Evolutionary conservation across 2,329 filamentous ascomycete genomes (phyloP).

Genomic region (Aspergillus texensis): DNA sequence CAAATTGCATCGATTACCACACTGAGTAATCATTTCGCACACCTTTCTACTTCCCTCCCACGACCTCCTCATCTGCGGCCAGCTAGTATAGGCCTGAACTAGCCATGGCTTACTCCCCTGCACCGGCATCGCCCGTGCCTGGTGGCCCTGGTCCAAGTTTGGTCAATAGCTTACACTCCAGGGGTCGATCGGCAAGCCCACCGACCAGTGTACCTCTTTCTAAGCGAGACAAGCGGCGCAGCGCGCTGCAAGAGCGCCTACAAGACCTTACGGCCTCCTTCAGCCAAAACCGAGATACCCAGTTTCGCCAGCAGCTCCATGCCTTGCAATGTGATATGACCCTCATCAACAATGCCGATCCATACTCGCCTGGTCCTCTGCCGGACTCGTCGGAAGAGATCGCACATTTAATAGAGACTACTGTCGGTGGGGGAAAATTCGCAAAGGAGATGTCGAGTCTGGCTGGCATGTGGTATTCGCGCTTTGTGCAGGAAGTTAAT

Average conservation of each 20-base stretch:
- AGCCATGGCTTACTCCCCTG: conserved; percentile 45
- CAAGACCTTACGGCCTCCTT: conserved; percentile 76
- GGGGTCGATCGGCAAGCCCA: conserved; percentile 37
- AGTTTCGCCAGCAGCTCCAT: conserved; percentile 87
- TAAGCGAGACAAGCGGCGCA: conserved; percentile 88
- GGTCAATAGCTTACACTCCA: conserved; percentile 25
- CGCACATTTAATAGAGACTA: conserved; percentile 61
- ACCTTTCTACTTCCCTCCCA: conserved; percentile 9
- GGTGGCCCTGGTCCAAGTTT: conserved; percentile 22
- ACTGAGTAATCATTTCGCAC: neutral
- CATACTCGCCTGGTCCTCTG: conserved; percentile 72
- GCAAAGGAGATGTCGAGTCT: conserved; percentile 69
- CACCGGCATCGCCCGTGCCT: conserved; percentile 35
- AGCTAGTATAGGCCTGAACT: conserved; percentile 9
- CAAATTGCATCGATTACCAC: neutral
- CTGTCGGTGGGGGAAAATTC: conserved; percentile 59
- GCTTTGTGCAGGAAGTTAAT: conserved; percentile 85
- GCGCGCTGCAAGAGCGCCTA: conserved; percentile 78
- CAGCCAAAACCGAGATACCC: conserved; percentile 75
- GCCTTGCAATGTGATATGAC: conserved; percentile 90
- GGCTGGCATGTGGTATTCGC: conserved; percentile 78
- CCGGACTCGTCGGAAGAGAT: conserved; percentile 68
- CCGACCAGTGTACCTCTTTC: conserved; percentile 55
- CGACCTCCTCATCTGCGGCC: conserved; percentile 9
- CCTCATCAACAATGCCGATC: conserved; percentile 81